Evolutionary conservation across 1,139 yeast genomes (phyloP).

Genomic region (Hemisphaericaspora xylanilytica): DNA sequence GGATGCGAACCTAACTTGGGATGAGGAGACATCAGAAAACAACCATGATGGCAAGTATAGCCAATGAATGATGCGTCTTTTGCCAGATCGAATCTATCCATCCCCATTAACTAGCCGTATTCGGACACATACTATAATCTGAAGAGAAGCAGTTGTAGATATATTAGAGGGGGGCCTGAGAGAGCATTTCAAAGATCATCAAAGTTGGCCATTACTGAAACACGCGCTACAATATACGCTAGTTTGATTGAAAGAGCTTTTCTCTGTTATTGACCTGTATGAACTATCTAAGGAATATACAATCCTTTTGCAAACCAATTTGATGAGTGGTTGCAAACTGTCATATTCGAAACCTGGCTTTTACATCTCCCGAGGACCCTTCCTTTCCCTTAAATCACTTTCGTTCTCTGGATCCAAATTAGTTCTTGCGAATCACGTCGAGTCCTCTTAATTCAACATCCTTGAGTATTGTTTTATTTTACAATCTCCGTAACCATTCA

Average conservation of each 20-base stretch:
- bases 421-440: too few relatives aligned
- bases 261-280: too few relatives aligned
- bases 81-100: conserved; percentile 53
- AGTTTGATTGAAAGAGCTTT: too few relatives aligned
- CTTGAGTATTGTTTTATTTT: neutral
- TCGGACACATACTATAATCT: conserved; percentile 55
- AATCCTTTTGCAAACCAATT: too few relatives aligned
- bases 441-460: too few relatives aligned
- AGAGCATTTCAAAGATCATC: conserved; percentile 55
- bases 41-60: conserved; percentile 41
- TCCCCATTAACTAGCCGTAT: conserved; percentile 67
- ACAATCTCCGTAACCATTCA: conserved; percentile 46
- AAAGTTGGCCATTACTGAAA: conserved; percentile 23
- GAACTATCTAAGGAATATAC: too few relatives aligned
- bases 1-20: conserved; percentile 61
- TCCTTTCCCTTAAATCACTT: too few relatives aligned
- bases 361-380: too few relatives aligned
- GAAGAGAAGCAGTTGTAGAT: conserved; percentile 48
- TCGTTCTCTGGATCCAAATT: too few relatives aligned
- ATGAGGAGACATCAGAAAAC: conserved; percentile 48
- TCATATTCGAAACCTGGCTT: too few relatives aligned
- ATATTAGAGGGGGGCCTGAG: conserved; percentile 57
- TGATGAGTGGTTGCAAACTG: too few relatives aligned
- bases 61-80: conserved; percentile 45
- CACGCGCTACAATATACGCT: too few relatives aligned